These are phyloP conservation scores for Arthroderma sp. DNA, from an alignment of 2,329 filamentous ascomycete species.

Conservation along the genomic window DNA sequence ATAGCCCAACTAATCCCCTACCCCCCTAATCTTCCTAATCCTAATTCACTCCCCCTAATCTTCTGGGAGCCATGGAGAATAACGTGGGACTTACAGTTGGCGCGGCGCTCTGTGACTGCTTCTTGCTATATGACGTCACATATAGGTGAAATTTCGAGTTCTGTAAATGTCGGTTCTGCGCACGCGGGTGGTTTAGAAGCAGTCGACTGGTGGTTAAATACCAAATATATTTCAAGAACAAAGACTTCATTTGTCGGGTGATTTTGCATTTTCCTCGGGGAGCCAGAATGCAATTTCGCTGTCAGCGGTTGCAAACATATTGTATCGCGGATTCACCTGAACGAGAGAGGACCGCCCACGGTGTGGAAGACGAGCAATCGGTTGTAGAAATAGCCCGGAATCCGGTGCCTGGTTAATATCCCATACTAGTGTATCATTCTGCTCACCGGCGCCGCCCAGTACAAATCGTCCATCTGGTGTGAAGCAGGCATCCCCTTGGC, in stretches of 20 bases:
- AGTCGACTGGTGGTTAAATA: background rate
- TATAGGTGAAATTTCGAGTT: too few relatives aligned
- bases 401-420: conserved; percentile 51
- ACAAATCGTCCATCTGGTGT: conserved; percentile 81
- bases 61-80: too few relatives aligned
- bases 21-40: too few relatives aligned
- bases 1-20: too few relatives aligned
- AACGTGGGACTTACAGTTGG: too few relatives aligned
- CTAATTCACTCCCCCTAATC: too few relatives aligned
- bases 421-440: conserved; percentile 71
- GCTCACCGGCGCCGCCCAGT: conserved; percentile 57
- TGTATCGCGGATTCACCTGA: conserved; percentile 63
- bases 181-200: too few relatives aligned
- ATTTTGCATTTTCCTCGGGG: conserved; percentile 44
- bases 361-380: conserved; percentile 26
- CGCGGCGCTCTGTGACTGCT: too few relatives aligned
- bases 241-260: conserved; percentile 20
- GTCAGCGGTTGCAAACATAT: conserved; percentile 82
- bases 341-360: conserved; percentile 39
- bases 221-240: background rate
- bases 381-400: conserved; percentile 40
- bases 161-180: too few relatives aligned
- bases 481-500: conserved; percentile 70
- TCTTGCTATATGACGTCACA: too few relatives aligned
- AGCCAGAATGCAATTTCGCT: conserved; percentile 70